Conservation (phyloP, 2,329 filamentous ascomycete species). For the Onygenales sp. region DNA sequence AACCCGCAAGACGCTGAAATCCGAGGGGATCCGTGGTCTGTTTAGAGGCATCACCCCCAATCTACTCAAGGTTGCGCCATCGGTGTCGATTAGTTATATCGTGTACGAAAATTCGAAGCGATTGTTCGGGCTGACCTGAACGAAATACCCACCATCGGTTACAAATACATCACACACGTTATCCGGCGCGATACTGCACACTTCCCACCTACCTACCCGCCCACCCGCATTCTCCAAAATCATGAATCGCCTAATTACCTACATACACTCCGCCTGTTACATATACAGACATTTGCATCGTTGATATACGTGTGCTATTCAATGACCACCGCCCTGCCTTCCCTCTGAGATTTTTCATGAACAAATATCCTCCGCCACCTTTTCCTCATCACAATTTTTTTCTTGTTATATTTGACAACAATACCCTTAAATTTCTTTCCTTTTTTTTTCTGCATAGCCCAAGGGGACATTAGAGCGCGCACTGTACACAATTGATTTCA, state of each 20-base stretch:
- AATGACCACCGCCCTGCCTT: too few species aligned
- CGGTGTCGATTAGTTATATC: constrained; percentile 89
- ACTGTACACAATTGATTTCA: not conserved
- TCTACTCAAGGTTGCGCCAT: constrained; percentile 88
- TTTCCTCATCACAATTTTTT: not conserved
- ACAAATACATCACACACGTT: too few species aligned
- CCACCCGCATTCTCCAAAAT: too few species aligned
- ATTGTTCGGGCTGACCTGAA: constrained; percentile 46
- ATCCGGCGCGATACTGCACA: too few species aligned
- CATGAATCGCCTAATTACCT: too few species aligned
- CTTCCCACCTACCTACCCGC: too few species aligned
- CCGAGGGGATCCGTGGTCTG: constrained; percentile 75
- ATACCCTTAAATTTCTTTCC: not conserved
- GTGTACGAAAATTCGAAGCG: constrained; percentile 87
- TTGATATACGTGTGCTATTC: too few species aligned
- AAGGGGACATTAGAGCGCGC: not conserved
- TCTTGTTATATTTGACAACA: not conserved
- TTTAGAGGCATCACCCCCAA: constrained; percentile 96
- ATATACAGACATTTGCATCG: too few species aligned
- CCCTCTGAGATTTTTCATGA: too few species aligned
- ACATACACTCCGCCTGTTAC: too few species aligned
- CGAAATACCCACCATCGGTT: not conserved
- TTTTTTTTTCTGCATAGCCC: not conserved
- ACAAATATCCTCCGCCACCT: not conserved
- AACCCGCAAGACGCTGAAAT: constrained; percentile 67